A percentile compares a stretch with the other conserved stretches of the same genome.
Conservation (phyloP, 352 stramenopile species). For the Globisporangium okanoganense region DNA sequence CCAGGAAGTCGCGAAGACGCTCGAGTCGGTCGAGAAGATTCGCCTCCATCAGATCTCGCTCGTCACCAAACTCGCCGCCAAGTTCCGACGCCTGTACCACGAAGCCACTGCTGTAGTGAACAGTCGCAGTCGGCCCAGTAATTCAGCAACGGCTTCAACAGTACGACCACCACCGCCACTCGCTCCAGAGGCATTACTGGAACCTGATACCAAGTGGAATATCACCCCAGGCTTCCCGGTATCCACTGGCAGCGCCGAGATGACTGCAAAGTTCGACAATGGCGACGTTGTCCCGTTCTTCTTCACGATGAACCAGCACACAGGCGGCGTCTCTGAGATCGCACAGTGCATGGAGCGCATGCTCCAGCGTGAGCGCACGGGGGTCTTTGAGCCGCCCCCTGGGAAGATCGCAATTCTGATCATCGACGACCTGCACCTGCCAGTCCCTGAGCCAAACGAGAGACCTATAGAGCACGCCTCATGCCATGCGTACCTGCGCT, state of each 20-base stretch:
- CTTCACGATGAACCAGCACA: constrained; percentile 30
- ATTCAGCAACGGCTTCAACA: not conserved
- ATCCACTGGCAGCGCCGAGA: not conserved
- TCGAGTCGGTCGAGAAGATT: constrained; percentile 39
- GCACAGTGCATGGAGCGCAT: constrained; percentile 42
- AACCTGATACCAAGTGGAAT: not conserved
- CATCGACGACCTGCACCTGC: constrained; percentile 52
- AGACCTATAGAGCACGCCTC: constrained; percentile 5
- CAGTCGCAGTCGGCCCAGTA: not conserved
- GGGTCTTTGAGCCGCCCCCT: constrained; percentile 45
- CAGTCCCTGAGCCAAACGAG: not conserved
- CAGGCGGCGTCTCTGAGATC: constrained; percentile 19
- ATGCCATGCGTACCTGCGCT: constrained; percentile 31
- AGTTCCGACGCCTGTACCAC: constrained; percentile 17
- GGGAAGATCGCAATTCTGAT: constrained; percentile 50
- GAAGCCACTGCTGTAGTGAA: not conserved
- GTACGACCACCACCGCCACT: not conserved
- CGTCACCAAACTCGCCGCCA: constrained; percentile 28
- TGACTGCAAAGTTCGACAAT: constrained; percentile 26
- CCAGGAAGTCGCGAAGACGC: constrained; percentile 13
- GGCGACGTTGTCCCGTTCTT: constrained; percentile 47
- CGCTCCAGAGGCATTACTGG: not conserved
- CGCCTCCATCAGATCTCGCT: constrained; percentile 43
- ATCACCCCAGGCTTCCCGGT: constrained; percentile 14
- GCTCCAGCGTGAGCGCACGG: constrained; percentile 48